These are phyloP conservation scores for Paramecium sonneborni DNA, from an alignment of 73 alveolate species.

Conservation along the genomic window DNA sequence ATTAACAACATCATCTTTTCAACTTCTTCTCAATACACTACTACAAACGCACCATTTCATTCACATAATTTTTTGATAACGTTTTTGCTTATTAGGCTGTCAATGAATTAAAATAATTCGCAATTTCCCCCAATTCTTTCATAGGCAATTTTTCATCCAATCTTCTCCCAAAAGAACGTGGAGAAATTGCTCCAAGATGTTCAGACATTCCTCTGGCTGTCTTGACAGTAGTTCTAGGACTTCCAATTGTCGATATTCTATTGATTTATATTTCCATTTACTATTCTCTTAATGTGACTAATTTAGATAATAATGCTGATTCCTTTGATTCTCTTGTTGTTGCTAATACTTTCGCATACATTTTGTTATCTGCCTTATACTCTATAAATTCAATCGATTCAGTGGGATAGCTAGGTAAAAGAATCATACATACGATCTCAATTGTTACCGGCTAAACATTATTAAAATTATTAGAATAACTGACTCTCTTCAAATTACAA, in stretches of 20 bases:
- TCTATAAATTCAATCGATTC: not conserved
- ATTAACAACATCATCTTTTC: slow-evolving; percentile 9
- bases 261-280: too few relatives aligned
- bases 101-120: not conserved
- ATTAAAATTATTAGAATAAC: not conserved
- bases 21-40: not conserved
- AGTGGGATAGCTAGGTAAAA: not conserved
- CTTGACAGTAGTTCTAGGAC: too few relatives aligned
- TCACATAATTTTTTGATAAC: not conserved
- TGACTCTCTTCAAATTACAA: not conserved
- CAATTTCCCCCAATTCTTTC: not conserved
- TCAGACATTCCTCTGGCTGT: not conserved
- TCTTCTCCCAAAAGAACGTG: not conserved
- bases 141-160: not conserved
- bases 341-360: not conserved
- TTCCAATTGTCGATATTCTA: too few relatives aligned
- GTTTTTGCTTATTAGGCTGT: not conserved
- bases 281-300: too few relatives aligned
- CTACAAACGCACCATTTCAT: slow-evolving; percentile 6
- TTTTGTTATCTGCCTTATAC: not conserved
- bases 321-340: too few relatives aligned
- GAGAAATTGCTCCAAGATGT: not conserved
- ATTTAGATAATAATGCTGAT: too few relatives aligned
- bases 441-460: not conserved
- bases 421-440: not conserved